phyloP scores from a whole-genome alignment of 2,329 filamentous ascomycete species.

The Tolypocladium paradoxum region DNA sequence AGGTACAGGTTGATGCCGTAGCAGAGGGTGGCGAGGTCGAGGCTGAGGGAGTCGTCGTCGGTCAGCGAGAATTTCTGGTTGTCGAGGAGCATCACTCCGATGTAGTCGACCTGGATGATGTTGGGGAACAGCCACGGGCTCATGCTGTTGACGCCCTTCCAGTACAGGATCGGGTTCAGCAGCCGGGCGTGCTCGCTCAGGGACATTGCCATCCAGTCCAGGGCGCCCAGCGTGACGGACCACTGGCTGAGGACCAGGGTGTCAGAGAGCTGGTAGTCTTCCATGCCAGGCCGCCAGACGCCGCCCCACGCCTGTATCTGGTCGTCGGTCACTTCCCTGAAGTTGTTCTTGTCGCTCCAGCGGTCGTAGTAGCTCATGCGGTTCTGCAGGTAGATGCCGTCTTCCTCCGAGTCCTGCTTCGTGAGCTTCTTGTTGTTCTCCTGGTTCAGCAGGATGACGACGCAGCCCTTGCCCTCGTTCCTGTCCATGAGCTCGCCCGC shows the following conservation, averaged over 20 bases:
- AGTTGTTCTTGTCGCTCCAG: slow-evolving; percentile 18
- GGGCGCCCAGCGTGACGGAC: slow-evolving; percentile 16
- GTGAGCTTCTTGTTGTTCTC: no score
- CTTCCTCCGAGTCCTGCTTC: slow-evolving; percentile 8
- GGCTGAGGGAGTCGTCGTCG: slow-evolving; percentile 16
- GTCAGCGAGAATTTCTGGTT: slow-evolving; percentile 5
- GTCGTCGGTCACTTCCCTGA: slow-evolving; percentile 10
- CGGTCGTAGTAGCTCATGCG: slow-evolving; percentile 14
- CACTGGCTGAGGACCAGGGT: slow-evolving; percentile 17
- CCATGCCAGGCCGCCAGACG: slow-evolving; percentile 8
- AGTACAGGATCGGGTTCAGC: slow-evolving; percentile 23
- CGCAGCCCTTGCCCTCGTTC: slow-evolving; percentile 20
- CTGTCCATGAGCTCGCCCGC: slow-evolving; percentile 18
- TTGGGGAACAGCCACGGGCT: slow-evolving; percentile 16
- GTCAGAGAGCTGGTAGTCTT: no score
- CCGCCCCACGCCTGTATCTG: slow-evolving; percentile 12
- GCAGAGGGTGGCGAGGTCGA: slow-evolving; percentile 19
- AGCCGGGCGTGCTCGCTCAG: not conserved
- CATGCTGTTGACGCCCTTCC: slow-evolving; percentile 17
- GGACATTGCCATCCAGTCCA: slow-evolving; percentile 3
- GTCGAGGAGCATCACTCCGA: slow-evolving; percentile 16
- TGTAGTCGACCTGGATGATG: slow-evolving; percentile 19
- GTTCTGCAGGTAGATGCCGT: slow-evolving; percentile 18
- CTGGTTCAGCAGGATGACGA: slow-evolving; percentile 17
- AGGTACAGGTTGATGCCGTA: slow-evolving; percentile 18